Evolutionary conservation across 345 rosid genomes (phyloP), one percentile per base, ranked within the genome.

Genomic region (Hibiscus tridactylites): DNA sequence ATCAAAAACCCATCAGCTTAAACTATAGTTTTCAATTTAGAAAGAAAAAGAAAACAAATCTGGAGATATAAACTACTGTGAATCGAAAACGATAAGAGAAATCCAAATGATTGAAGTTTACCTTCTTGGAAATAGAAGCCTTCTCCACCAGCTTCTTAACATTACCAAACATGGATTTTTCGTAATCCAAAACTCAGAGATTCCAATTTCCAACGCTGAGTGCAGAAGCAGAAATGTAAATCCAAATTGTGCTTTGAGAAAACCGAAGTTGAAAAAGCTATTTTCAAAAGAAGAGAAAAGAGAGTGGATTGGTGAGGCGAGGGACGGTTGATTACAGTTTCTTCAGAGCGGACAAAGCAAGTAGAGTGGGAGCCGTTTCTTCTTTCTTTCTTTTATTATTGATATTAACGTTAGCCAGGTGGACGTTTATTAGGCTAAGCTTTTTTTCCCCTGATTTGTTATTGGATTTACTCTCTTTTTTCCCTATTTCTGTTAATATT

Each of bases 71-170:
- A 52, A 10, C 17, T 61, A 6, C 16, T 15, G 19, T 7, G 39
- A 61, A 17, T 17, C 26, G 8, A 37, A 62, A 62, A n/a, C 47
- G 31, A 46, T 6, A 53, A 26, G 7, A 53, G 61, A 68, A 28
- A 54, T 57, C 28, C 26, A 9, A 63, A 6, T 63, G 49, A 10
- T 62, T 62, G n/a, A 7, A 0, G 1, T 21, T 57, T 39, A 77
- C 83, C 80, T 77, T 80, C 78, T 74, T 80, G 7, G 86, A 80
- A 78, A 83, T 80, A 3, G 86, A 80, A 80, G 92, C 92, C 82
- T 80, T 88, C 83, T 88, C 88, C n/a, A 86, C 92, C 13, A 88
- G 86, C 79, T 82, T 86, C 76, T 77, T 86, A 19, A 86, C 87
- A 28, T 75, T 86, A 26, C 82, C 87, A 33, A 88, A 88, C 92